Conservation (phyloP, 2,329 filamentous ascomycete genomes). For the Hymenoscyphus fraxineus region DNA sequence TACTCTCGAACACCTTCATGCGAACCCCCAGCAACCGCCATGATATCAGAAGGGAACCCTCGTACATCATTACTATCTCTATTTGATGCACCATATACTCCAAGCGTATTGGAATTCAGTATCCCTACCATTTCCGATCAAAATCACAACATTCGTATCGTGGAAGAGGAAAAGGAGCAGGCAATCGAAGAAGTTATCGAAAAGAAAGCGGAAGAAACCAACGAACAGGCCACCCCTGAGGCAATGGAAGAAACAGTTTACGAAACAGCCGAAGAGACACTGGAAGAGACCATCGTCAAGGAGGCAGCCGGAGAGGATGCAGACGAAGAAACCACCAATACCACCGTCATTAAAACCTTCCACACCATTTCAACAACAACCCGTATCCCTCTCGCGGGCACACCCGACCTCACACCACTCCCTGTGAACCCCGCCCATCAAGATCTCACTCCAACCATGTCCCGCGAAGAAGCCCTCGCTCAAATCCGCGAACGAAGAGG, state of each 20-base stretch:
- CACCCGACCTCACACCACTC: constrained; percentile 27
- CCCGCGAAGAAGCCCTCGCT: constrained; percentile 69
- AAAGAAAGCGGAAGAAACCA: constrained; percentile 23
- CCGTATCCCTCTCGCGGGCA: constrained; percentile 31
- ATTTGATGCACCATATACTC: constrained; percentile 49
- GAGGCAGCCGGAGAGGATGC: constrained; percentile 19
- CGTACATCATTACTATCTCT: constrained; percentile 56
- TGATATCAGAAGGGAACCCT: constrained; percentile 47
- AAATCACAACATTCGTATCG: not conserved
- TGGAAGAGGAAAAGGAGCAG: constrained; percentile 21
- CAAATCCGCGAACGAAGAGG: constrained; percentile 71
- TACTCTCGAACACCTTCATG: constrained; percentile 59
- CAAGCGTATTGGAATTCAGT: constrained; percentile 6
- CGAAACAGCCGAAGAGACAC: constrained; percentile 24
- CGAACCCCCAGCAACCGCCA: constrained; percentile 57
- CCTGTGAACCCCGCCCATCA: constrained; percentile 41
- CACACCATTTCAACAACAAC: constrained; percentile 35
- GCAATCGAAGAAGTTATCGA: constrained; percentile 16
- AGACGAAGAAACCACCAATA: constrained; percentile 17
- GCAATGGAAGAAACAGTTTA: constrained; percentile 19
- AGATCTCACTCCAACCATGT: constrained; percentile 62
- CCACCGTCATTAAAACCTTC: constrained; percentile 26
- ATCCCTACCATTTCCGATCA: constrained; percentile 6
- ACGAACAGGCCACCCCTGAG: constrained; percentile 16
- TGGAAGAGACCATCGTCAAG: constrained; percentile 11